Evolutionary conservation across 192 early-diverging fungal species (phyloP).

Genomic region (Mortierella hygrophila): DNA sequence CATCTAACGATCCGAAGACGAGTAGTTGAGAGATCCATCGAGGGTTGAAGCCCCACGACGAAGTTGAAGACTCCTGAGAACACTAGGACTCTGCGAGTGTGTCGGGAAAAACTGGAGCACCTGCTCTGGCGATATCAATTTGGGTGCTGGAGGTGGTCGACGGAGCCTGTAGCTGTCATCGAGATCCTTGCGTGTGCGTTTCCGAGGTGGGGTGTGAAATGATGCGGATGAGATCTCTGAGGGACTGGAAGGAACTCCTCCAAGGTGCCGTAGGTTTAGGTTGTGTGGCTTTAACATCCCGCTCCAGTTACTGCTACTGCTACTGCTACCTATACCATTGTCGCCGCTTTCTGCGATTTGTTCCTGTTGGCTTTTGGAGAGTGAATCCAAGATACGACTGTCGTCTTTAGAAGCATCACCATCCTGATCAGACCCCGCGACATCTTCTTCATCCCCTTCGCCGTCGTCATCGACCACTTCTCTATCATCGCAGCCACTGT

Average conservation of each 20-base stretch:
- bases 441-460: neutral
- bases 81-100: neutral
- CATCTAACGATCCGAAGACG: too few relatives aligned
- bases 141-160: conserved; percentile 13
- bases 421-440: neutral
- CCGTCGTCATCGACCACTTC: neutral
- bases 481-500: neutral
- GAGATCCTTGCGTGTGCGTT: neutral
- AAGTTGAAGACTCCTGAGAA: neutral
- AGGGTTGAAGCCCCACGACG: neutral
- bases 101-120: neutral
- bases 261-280: neutral
- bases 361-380: neutral
- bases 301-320: neutral
- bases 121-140: neutral
- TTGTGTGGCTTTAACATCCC: neutral
- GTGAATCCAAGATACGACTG: neutral
- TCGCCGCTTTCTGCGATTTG: neutral
- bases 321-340: neutral
- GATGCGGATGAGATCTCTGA: neutral
- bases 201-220: conserved; percentile 21
- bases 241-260: neutral
- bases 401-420: neutral
- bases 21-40: too few relatives aligned
- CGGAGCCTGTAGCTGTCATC: neutral